These are phyloP conservation scores for Pelargonium australe DNA, from an alignment of 441 rosid genomes.

Conservation along the genomic window DNA sequence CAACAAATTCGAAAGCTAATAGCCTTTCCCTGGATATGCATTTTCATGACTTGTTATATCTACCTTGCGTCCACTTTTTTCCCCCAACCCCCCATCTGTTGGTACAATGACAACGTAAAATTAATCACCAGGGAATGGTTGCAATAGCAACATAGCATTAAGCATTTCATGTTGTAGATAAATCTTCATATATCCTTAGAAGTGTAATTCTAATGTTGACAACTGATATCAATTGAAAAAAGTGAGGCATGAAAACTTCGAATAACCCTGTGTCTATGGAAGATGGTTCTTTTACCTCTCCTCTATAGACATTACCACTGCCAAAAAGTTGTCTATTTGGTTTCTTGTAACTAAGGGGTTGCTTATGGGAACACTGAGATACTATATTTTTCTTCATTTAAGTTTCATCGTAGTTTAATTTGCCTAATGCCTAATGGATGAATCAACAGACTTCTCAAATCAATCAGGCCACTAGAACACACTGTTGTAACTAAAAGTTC, in stretches of 20 bases:
- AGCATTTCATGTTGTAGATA: too few species aligned
- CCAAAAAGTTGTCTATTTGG: too few species aligned
- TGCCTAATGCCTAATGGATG: neutral
- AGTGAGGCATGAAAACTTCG: neutral
- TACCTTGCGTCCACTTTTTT: neutral
- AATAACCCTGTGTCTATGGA: neutral
- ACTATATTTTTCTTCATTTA: neutral
- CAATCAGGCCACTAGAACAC: too few species aligned
- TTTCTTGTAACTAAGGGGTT: too few species aligned
- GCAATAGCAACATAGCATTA: too few species aligned
- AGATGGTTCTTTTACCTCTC: neutral
- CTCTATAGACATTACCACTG: neutral
- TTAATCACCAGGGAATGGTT: neutral
- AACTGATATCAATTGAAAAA: too few species aligned
- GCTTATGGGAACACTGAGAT: neutral
- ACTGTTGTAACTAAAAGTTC: neutral
- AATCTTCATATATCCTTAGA: too few species aligned
- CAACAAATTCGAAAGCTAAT: slow-evolving; percentile 1
- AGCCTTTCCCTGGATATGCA: too few species aligned
- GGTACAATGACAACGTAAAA: neutral
- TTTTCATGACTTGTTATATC: neutral
- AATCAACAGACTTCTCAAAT: neutral
- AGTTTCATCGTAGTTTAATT: neutral
- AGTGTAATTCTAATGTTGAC: neutral
- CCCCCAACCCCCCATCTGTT: neutral